Conservation (phyloP, 495 filamentous ascomycete species). For the Tuber brumale region DNA sequence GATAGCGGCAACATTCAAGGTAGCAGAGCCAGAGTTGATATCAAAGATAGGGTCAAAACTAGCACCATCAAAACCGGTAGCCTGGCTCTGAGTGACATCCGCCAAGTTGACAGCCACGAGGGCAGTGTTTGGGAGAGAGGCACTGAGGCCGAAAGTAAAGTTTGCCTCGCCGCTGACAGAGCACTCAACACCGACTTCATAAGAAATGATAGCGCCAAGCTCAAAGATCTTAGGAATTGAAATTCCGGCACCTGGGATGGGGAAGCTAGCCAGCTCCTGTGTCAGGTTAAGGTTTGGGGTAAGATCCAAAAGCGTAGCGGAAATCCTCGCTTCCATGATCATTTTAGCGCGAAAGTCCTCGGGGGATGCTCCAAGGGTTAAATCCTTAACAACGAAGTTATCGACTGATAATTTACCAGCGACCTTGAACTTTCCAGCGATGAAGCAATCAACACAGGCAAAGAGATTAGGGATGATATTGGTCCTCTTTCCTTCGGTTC, state of each 20-base stretch:
- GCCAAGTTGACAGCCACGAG: conserved; percentile 28
- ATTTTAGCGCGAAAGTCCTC: conserved; percentile 35
- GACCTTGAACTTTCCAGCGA: conserved; percentile 40
- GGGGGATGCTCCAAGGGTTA: conserved; percentile 38
- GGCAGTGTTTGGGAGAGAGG: conserved; percentile 40
- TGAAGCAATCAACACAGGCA: conserved; percentile 43
- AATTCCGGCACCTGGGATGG: conserved; percentile 41
- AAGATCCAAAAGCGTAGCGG: not conserved
- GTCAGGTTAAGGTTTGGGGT: conserved; percentile 17
- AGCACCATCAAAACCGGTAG: conserved; percentile 36
- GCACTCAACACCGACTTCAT: conserved; percentile 38
- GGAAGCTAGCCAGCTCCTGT: conserved; percentile 32
- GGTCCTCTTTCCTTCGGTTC: conserved; percentile 17
- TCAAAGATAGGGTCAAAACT: conserved; percentile 36
- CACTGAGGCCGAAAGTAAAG: conserved; percentile 40
- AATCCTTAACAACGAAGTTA: conserved; percentile 34
- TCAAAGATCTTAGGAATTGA: conserved; percentile 37
- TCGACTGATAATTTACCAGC: conserved; percentile 39
- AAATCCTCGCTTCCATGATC: conserved; percentile 39
- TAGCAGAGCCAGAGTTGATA: conserved; percentile 29
- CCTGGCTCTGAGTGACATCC: conserved; percentile 27
- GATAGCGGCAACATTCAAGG: conserved; percentile 33
- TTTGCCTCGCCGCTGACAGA: conserved; percentile 34
- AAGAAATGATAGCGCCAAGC: conserved; percentile 39
- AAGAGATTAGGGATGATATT: conserved; percentile 30